phyloP scores from a whole-genome alignment of 2,329 filamentous ascomycete species.

The Knufia petricola region DNA sequence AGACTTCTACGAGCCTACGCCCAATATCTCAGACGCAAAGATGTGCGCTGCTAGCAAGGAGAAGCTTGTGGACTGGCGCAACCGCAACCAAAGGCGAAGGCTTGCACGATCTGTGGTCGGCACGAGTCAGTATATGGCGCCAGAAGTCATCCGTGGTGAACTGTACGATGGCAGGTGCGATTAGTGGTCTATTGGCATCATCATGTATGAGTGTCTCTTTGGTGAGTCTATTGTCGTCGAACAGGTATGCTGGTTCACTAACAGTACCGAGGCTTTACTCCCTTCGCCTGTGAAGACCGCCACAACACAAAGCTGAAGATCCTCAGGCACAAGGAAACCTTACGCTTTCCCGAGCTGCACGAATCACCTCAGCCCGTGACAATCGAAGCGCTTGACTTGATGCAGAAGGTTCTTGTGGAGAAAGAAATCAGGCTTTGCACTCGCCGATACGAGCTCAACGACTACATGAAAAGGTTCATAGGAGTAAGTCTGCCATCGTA shows the following conservation, averaged over 20 bases:
- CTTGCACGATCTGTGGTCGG: slow-evolving; percentile 81
- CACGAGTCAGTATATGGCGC: slow-evolving; percentile 97
- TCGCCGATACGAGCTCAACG: slow-evolving; percentile 60
- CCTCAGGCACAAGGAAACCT: slow-evolving; percentile 58
- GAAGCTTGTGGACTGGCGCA: slow-evolving; percentile 59
- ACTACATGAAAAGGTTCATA: slow-evolving; percentile 31
- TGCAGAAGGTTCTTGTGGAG: slow-evolving; percentile 61
- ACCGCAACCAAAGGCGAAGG: slow-evolving; percentile 57
- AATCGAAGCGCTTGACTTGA: slow-evolving; percentile 63
- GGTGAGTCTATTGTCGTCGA: background rate
- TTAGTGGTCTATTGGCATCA: slow-evolving; percentile 85
- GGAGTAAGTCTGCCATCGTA: slow-evolving; percentile 23
- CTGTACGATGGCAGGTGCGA: background rate
- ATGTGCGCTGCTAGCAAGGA: slow-evolving; percentile 29
- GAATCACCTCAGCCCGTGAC: slow-evolving; percentile 35
- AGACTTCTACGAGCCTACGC: background rate
- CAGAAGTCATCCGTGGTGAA: slow-evolving; percentile 38
- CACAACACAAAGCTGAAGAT: slow-evolving; percentile 82
- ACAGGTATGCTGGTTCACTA: background rate
- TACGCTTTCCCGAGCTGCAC: slow-evolving; percentile 56
- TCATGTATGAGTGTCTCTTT: slow-evolving; percentile 89
- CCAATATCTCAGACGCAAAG: slow-evolving; percentile 20
- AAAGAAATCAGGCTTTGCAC: slow-evolving; percentile 69
- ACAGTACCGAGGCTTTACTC: slow-evolving; percentile 57
- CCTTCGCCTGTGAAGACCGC: slow-evolving; percentile 73